A percentile compares a stretch with the other conserved stretches of the same genome.
phyloP scores from a whole-genome alignment of 495 filamentous ascomycete species.

The Hyaloscypha finlandica region DNA sequence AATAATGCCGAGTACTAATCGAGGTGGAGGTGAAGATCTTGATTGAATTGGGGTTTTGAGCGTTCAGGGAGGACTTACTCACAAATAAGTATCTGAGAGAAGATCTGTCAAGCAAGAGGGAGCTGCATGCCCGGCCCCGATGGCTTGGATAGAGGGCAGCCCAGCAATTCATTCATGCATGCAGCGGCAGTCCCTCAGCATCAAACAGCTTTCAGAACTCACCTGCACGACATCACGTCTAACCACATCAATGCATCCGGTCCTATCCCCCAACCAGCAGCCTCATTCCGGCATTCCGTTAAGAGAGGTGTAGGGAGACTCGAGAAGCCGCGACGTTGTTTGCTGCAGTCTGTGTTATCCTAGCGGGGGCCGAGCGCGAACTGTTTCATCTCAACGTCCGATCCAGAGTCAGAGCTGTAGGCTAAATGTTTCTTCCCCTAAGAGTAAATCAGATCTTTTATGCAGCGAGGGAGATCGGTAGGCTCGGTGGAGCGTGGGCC shows the following conservation, averaged over 20 bases:
- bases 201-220: slow-evolving; percentile 17
- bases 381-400: slow-evolving; percentile 17
- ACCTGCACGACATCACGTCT: slow-evolving; percentile 15
- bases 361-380: slow-evolving; percentile 6
- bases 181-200: not conserved
- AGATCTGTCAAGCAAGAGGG: not conserved
- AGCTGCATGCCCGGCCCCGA: not conserved
- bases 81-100: slow-evolving; percentile 6
- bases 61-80: not conserved
- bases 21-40: slow-evolving; percentile 4
- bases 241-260: slow-evolving; percentile 18
- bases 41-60: not conserved
- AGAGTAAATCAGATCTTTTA: slow-evolving; percentile 9
- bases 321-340: slow-evolving; percentile 6
- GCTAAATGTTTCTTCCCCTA: not conserved
- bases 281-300: slow-evolving; percentile 1
- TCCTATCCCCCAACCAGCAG: slow-evolving; percentile 2
- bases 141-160: not conserved
- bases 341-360: slow-evolving; percentile 2
- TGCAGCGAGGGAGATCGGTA: slow-evolving; percentile 11
- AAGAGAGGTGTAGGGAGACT: not conserved
- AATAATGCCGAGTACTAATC: not conserved
- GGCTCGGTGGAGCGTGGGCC: not conserved
- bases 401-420: slow-evolving; percentile 4
- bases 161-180: not conserved